These are phyloP conservation scores for Bassia scoparia DNA, from an alignment of 148 eudicot genomes.

Conservation along the genomic window DNA sequence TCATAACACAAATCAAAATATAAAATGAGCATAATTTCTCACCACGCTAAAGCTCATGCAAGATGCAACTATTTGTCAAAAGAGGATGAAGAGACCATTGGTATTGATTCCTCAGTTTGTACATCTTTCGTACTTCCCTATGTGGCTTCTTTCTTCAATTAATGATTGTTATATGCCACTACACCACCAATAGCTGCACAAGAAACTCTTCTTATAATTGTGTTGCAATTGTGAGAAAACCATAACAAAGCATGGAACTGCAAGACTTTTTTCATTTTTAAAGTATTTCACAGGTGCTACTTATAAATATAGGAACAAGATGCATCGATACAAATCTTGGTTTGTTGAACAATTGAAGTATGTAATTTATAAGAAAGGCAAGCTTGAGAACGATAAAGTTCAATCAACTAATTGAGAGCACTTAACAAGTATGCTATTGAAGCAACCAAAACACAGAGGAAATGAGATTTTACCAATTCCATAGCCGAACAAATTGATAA, in stretches of 20 bases:
- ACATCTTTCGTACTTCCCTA: slow-evolving; percentile 39
- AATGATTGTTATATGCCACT: slow-evolving; percentile 83
- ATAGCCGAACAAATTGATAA: slow-evolving; percentile 85
- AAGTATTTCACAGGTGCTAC: not conserved
- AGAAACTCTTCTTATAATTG: slow-evolving; percentile 17
- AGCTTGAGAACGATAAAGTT: not conserved
- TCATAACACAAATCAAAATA: too few species aligned
- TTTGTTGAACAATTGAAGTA: not conserved
- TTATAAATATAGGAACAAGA: not conserved
- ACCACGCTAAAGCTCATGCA: not conserved
- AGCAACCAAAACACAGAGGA: not conserved
- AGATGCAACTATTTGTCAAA: slow-evolving; percentile 32
- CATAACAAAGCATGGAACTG: not conserved
- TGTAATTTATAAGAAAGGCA: not conserved
- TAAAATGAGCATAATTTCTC: not conserved
- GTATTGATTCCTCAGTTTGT: slow-evolving; percentile 38
- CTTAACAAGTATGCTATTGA: not conserved
- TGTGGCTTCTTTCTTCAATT: slow-evolving; percentile 75
- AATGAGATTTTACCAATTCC: slow-evolving; percentile 63
- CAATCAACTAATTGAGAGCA: not conserved
- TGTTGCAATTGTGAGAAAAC: not conserved
- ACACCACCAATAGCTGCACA: slow-evolving; percentile 94
- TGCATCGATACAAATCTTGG: not conserved
- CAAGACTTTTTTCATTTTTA: not conserved
- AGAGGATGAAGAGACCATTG: slow-evolving; percentile 48